A percentile compares a stretch with the other conserved stretches of the same genome.
These are phyloP conservation scores for Adansonia grandidieri DNA, from an alignment of 441 rosid genomes.

Conservation along the genomic window DNA sequence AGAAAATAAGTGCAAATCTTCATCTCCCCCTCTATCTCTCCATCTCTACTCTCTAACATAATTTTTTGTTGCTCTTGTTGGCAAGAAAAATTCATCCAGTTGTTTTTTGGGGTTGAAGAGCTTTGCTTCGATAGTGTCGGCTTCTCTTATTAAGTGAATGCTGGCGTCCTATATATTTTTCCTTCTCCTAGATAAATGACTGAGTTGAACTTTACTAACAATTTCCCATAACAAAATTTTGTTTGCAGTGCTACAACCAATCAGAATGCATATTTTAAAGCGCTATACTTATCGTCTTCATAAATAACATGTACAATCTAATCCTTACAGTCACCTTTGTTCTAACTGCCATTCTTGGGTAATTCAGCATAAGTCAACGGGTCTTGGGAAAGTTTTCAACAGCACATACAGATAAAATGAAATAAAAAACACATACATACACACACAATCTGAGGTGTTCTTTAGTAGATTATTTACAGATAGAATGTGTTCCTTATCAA, in stretches of 20 bases:
- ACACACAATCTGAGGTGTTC: too few species aligned
- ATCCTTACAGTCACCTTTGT: slow-evolving; percentile 59
- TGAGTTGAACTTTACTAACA: not conserved
- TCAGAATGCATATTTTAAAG: slow-evolving; percentile 54
- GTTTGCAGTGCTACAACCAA: slow-evolving; percentile 45
- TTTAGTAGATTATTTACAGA: not conserved
- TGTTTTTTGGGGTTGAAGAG: slow-evolving; percentile 41
- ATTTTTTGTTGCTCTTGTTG: not conserved
- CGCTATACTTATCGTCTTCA: slow-evolving; percentile 54
- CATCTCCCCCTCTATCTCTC: not conserved
- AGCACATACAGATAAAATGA: not conserved
- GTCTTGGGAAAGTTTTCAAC: not conserved
- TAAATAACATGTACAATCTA: slow-evolving; percentile 57
- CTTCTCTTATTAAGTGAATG: slow-evolving; percentile 57
- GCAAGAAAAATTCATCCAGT: slow-evolving; percentile 33
- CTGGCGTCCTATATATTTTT: not conserved
- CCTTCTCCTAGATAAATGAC: not conserved
- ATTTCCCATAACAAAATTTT: not conserved
- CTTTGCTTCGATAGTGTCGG: slow-evolving; percentile 48
- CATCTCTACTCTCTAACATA: not conserved
- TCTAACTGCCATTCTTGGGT: slow-evolving; percentile 48
- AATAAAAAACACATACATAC: not conserved
- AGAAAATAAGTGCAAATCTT: slow-evolving; percentile 24
- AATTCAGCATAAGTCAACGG: not conserved
- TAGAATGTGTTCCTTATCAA: too few species aligned